Evolutionary conservation across 2,329 filamentous ascomycete genomes (phyloP).

Genomic region (Bisporella sp.): DNA sequence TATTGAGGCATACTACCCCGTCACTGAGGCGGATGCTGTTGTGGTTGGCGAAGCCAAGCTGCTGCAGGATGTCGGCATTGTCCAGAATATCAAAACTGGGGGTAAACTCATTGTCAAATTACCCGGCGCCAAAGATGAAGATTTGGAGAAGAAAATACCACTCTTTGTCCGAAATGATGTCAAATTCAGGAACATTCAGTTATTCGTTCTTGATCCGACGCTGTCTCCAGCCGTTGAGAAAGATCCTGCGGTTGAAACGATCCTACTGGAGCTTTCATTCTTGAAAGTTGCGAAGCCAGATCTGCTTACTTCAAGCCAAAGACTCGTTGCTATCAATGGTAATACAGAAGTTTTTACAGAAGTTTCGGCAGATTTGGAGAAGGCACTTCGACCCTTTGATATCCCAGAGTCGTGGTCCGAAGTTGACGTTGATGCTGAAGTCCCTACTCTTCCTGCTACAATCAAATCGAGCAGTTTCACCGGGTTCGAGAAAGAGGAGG

Average conservation of each 20-base stretch:
- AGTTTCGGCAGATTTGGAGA: slow-evolving; percentile 59
- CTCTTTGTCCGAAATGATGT: slow-evolving; percentile 63
- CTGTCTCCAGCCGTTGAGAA: slow-evolving; percentile 61
- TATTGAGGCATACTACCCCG: slow-evolving; percentile 76
- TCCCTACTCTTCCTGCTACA: slow-evolving; percentile 49
- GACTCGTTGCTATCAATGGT: slow-evolving; percentile 54
- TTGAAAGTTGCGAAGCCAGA: slow-evolving; percentile 68
- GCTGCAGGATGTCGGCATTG: slow-evolving; percentile 68
- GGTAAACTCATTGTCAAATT: slow-evolving; percentile 72
- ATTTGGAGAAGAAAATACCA: slow-evolving; percentile 81
- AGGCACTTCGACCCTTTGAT: slow-evolving; percentile 65
- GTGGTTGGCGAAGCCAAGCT: slow-evolving; percentile 76
- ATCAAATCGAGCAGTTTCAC: slow-evolving; percentile 77
- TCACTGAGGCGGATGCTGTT: slow-evolving; percentile 71
- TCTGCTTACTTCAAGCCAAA: slow-evolving; percentile 54
- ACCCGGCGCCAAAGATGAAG: slow-evolving; percentile 76
- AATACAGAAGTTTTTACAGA: slow-evolving; percentile 45
- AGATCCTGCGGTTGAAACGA: slow-evolving; percentile 51
- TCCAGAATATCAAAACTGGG: slow-evolving; percentile 61
- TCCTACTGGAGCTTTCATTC: slow-evolving; percentile 76
- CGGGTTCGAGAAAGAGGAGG: slow-evolving; percentile 68
- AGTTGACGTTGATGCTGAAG: slow-evolving; percentile 49
- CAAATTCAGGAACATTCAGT: slow-evolving; percentile 59
- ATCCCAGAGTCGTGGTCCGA: slow-evolving; percentile 77
- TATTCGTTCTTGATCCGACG: slow-evolving; percentile 71